Base-by-base conservation (phyloP, 345 rosid species). In the Triadica sebifera region DNA sequence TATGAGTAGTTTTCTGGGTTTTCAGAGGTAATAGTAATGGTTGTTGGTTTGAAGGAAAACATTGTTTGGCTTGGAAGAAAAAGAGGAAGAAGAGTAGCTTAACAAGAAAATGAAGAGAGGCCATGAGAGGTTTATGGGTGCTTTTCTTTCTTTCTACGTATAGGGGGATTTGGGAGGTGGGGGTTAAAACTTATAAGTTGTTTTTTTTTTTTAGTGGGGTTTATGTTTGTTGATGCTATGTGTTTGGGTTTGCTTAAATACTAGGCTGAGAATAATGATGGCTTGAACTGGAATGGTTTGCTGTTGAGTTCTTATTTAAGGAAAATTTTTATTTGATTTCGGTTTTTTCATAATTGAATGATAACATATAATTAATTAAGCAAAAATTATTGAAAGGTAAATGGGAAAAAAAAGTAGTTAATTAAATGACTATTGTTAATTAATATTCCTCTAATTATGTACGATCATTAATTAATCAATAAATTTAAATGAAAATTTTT, bases 11-110 rank as follows among this genome's bases (percentile, higher is more conserved):
- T 41, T n/a, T n/a, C n/a, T n/a, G n/a, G n/a, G n/a, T n/a, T n/a
- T 68, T 66, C 8, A 91, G 88, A 46, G 96, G 77, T 10, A 91
- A 74, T 46, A 86, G 0, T 4, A 87, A 20, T 6, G 75, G 81
- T 56, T 83, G 39, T 78, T 85, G 87, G 12, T 77, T 78, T 1
- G 78, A 70, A 72, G 86, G 74, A 50, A 83, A 59, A 78, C 67
- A 74, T 46, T 8, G 76, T 17, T 47, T 73, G 12, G 81, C 58
- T 61, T 72, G 82, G 57, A 68, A 74, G 81, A 78, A 69, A 80
- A 82, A 39, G 9, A 83, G 69, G 62, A 83, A 77, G 59, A 86
- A 43, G 74, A 81, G 79, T 71, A 77, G n/a, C 9, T 59, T 81
- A 60, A 73, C 71, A 58, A 46, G 70, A 34, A 58, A 38, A 39